These are phyloP conservation scores for Lasiodiplodia gonubiensis DNA, from an alignment of 2,329 filamentous ascomycete species.

Conservation along the genomic window DNA sequence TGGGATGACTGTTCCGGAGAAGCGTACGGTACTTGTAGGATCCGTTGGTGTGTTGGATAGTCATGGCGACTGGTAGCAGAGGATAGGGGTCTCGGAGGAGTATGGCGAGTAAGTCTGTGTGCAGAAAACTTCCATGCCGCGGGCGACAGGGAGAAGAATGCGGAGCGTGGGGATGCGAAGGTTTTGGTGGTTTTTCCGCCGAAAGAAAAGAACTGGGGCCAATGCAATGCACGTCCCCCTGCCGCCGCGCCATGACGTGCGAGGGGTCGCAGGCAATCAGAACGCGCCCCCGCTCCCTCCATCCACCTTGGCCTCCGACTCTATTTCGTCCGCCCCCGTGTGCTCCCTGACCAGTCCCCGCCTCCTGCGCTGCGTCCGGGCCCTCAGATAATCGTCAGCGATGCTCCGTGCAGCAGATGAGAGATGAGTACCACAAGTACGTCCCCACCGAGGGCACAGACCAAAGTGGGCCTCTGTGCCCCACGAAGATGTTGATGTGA, in stretches of 20 bases:
- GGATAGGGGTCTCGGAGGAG: conserved; percentile 27
- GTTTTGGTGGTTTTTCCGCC: conserved; percentile 9
- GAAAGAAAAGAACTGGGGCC: conserved; percentile 21
- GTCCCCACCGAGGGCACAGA: too few relatives aligned
- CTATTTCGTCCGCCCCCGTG: neutral
- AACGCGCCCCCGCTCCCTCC: neutral
- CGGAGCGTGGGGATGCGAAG: conserved; percentile 15
- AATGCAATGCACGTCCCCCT: conserved; percentile 17
- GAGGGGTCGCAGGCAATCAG: conserved; percentile 9
- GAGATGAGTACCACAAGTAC: too few relatives aligned
- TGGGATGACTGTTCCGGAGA: conserved; percentile 6
- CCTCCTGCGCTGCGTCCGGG: neutral
- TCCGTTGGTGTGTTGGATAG: conserved; percentile 19
- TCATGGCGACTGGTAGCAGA: conserved; percentile 30
- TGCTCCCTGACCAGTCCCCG: neutral
- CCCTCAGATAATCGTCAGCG: too few relatives aligned
- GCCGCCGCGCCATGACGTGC: conserved; percentile 22
- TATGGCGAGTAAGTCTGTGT: conserved; percentile 28
- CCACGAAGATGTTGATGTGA: too few relatives aligned
- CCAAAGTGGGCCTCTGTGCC: too few relatives aligned
- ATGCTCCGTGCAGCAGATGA: too few relatives aligned
- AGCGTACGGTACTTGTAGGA: conserved; percentile 27
- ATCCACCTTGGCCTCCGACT: neutral
- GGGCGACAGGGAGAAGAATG: neutral
- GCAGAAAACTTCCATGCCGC: conserved; percentile 25